A percentile compares a stretch with the other conserved stretches of the same genome.
Conservation (phyloP, 129 eudicot genomes). For the Chrysanthemum lavandulifolium region DNA sequence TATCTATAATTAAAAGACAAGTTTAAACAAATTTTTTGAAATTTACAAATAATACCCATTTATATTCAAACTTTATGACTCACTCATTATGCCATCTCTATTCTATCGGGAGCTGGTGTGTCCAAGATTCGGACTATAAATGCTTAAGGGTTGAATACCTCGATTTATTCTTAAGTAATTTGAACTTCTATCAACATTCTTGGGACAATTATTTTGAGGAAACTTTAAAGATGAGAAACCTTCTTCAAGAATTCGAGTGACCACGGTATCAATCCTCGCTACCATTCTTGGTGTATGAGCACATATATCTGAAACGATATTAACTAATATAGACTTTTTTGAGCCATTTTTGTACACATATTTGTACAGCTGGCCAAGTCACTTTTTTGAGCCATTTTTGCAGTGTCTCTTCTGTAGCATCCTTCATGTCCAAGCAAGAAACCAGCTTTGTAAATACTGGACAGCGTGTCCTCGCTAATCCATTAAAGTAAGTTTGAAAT, state of each 20-base stretch:
- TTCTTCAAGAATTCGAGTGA: slow-evolving; percentile 80
- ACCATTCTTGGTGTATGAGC: slow-evolving; percentile 98
- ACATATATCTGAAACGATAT: slow-evolving; percentile 96
- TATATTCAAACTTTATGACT: no score
- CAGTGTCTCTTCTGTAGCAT: slow-evolving; percentile 99
- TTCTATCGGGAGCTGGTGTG: no score
- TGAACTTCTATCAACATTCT: no score
- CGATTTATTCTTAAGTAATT: no score
- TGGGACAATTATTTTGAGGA: slow-evolving; percentile 94
- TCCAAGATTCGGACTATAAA: no score
- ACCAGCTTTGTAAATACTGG: slow-evolving; percentile 96
- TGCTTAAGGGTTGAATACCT: no score
- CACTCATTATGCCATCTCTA: no score
- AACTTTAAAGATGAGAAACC: no score
- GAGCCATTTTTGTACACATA: background rate
- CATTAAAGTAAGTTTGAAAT: slow-evolving; percentile 64
- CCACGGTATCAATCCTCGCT: slow-evolving; percentile 77
- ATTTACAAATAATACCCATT: no score
- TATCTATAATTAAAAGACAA: no score
- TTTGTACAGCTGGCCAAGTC: background rate
- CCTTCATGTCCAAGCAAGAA: slow-evolving; percentile 98
- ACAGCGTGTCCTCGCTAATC: slow-evolving; percentile 95
- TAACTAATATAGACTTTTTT: background rate
- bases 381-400: slow-evolving; percentile 20
- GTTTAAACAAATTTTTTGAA: no score